Conservation (phyloP, 1,284 basidiomycete genomes). For the Porogramme epimiltina region DNA sequence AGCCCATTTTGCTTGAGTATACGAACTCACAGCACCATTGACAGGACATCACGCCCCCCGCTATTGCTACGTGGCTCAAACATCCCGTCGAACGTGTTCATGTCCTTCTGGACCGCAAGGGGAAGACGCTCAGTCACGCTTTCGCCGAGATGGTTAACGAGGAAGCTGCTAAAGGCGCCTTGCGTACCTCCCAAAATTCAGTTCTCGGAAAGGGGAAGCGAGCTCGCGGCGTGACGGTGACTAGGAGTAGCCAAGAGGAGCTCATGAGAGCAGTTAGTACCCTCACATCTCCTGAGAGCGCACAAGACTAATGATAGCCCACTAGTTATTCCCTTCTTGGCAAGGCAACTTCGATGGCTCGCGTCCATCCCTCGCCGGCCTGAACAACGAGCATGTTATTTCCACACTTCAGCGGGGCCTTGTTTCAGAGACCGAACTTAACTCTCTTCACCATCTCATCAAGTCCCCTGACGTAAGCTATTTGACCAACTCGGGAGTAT, state of each 20-base stretch:
- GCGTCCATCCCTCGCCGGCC: slow-evolving; percentile 62
- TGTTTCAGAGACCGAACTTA: slow-evolving; percentile 64
- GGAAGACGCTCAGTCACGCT: slow-evolving; percentile 80
- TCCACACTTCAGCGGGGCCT: slow-evolving; percentile 60
- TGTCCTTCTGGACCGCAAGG: slow-evolving; percentile 74
- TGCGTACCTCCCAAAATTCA: slow-evolving; percentile 61
- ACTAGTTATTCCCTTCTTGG: slow-evolving; percentile 77
- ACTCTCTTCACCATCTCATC: slow-evolving; percentile 65
- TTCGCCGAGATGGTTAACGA: slow-evolving; percentile 70
- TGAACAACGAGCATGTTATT: slow-evolving; percentile 57
- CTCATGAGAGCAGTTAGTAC: slow-evolving; percentile 70
- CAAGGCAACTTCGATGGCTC: slow-evolving; percentile 71
- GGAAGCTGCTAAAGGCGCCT: slow-evolving; percentile 60
- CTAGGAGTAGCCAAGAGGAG: slow-evolving; percentile 74
- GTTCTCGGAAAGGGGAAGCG: slow-evolving; percentile 77
- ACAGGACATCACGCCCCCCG: slow-evolving; percentile 79
- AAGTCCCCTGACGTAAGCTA: slow-evolving; percentile 68
- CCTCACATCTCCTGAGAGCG: not conserved
- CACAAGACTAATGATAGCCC: not conserved
- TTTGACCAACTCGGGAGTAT: slow-evolving; percentile 3
- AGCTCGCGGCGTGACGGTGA: slow-evolving; percentile 79
- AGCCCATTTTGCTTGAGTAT: not conserved
- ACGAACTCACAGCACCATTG: slow-evolving; percentile 5
- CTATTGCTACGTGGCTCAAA: slow-evolving; percentile 66
- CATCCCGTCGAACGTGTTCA: slow-evolving; percentile 69